Percentiles rank a stretch among this genome's conserved stretches.
Conservation (phyloP, 257 asterid species). For the Petrea volubilis region DNA sequence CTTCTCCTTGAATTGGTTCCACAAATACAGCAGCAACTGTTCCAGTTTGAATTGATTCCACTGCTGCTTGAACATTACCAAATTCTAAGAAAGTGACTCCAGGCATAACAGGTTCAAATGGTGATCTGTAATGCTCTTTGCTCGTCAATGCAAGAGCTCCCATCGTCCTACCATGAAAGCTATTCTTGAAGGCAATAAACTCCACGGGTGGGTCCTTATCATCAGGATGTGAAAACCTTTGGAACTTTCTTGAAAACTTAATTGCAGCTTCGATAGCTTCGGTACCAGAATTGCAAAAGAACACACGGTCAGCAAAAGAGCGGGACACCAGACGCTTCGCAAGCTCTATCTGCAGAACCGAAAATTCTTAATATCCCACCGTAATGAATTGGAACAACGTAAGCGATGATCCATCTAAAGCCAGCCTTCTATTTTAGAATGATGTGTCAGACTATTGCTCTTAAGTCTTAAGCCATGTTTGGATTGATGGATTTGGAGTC, state of each 20-base stretch:
- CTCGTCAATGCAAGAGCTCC: constrained; percentile 75
- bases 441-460: no score
- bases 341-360: constrained; percentile 51
- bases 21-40: constrained; percentile 69
- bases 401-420: no score
- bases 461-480: no score
- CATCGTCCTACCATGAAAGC: constrained; percentile 74
- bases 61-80: constrained; percentile 53
- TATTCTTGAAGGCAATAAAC: constrained; percentile 61
- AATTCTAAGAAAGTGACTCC: constrained; percentile 61
- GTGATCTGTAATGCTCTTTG: constrained; percentile 58
- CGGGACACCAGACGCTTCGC: constrained; percentile 54
- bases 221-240: constrained; percentile 41
- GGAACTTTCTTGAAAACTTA: constrained; percentile 63
- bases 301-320: constrained; percentile 70
- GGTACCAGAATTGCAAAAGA: constrained; percentile 68
- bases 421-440: no score
- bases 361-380: background rate
- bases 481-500: no score
- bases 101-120: constrained; percentile 73
- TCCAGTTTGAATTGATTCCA: constrained; percentile 44
- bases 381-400: background rate
- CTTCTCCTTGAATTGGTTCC: constrained; percentile 76
- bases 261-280: constrained; percentile 76
- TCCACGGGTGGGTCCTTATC: constrained; percentile 42